A percentile compares a stretch with the other conserved stretches of the same genome.
phyloP scores from a whole-genome alignment of 2,329 filamentous ascomycete species.

The Microcera coccophila region DNA sequence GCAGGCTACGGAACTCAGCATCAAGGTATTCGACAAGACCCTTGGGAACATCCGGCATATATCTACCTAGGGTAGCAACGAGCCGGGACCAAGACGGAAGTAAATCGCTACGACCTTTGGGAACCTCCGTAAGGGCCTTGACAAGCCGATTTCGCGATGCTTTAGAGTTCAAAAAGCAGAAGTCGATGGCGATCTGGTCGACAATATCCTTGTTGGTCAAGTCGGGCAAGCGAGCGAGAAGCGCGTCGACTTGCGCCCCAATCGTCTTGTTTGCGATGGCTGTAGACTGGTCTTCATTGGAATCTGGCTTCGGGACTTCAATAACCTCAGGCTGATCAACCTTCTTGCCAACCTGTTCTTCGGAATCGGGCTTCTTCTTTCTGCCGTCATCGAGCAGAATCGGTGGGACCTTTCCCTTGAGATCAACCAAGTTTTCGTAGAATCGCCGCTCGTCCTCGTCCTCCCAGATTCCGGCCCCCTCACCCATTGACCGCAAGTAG shows the following conservation, averaged over 20 bases:
- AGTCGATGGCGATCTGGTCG: slow-evolving; percentile 90
- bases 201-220: slow-evolving; percentile 87
- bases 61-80: slow-evolving; percentile 86
- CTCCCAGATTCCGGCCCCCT: slow-evolving; percentile 95
- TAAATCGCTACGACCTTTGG: slow-evolving; percentile 88
- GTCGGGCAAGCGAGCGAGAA: slow-evolving; percentile 84
- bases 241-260: slow-evolving; percentile 89
- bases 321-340: slow-evolving; percentile 50
- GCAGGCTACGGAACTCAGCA: slow-evolving; percentile 92
- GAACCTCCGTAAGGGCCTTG: slow-evolving; percentile 89
- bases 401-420: slow-evolving; percentile 91
- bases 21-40: slow-evolving; percentile 89
- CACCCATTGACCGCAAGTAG: slow-evolving; percentile 83
- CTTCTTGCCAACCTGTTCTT: slow-evolving; percentile 80
- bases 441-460: slow-evolving; percentile 97
- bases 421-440: slow-evolving; percentile 92
- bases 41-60: slow-evolving; percentile 92
- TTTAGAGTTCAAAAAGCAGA: slow-evolving; percentile 98
- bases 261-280: slow-evolving; percentile 97
- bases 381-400: slow-evolving; percentile 91
- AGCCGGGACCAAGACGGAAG: slow-evolving; percentile 89
- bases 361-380: slow-evolving; percentile 81
- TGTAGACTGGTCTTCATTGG: slow-evolving; percentile 79
- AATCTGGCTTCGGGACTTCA: slow-evolving; percentile 49
- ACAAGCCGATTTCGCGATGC: slow-evolving; percentile 91